phyloP scores from a whole-genome alignment of 1,284 basidiomycete species.

The Apiotrichum montevideense region DNA sequence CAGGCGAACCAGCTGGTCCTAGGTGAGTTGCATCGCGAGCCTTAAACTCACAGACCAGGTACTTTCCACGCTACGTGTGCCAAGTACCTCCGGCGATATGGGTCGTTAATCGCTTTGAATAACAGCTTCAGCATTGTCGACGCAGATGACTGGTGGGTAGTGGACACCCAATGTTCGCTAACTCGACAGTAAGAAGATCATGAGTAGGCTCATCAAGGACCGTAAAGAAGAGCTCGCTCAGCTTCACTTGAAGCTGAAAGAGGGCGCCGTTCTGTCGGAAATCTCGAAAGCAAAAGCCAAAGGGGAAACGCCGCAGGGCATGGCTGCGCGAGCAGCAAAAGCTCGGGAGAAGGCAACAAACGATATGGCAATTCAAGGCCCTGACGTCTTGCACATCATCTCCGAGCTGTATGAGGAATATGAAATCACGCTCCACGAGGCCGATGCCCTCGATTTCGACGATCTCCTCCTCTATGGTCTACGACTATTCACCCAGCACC shows the following conservation, averaged over 20 bases:
- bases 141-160: constrained; percentile 66
- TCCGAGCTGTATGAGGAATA: constrained; percentile 62
- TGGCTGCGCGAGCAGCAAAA: constrained; percentile 40
- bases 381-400: constrained; percentile 23
- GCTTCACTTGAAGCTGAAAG: constrained; percentile 57
- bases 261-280: constrained; percentile 55
- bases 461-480: constrained; percentile 74
- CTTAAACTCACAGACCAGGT: constrained; percentile 50
- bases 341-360: constrained; percentile 18
- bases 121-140: constrained; percentile 80
- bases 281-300: constrained; percentile 80
- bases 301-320: constrained; percentile 55
- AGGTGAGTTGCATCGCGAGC: constrained; percentile 35
- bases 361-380: neutral
- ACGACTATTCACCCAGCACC: constrained; percentile 59
- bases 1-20: constrained; percentile 58
- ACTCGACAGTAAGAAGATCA: constrained; percentile 61
- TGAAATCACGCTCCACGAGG: constrained; percentile 56
- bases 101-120: constrained; percentile 56
- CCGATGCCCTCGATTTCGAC: constrained; percentile 81
- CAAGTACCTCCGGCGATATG: constrained; percentile 61
- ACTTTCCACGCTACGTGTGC: constrained; percentile 82
- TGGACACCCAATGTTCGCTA: neutral
- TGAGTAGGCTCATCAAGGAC: constrained; percentile 58
- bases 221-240: constrained; percentile 53